phyloP scores from a whole-genome alignment of 2,329 filamentous ascomycete species.

The Myriosclerotinia scirpicola region DNA sequence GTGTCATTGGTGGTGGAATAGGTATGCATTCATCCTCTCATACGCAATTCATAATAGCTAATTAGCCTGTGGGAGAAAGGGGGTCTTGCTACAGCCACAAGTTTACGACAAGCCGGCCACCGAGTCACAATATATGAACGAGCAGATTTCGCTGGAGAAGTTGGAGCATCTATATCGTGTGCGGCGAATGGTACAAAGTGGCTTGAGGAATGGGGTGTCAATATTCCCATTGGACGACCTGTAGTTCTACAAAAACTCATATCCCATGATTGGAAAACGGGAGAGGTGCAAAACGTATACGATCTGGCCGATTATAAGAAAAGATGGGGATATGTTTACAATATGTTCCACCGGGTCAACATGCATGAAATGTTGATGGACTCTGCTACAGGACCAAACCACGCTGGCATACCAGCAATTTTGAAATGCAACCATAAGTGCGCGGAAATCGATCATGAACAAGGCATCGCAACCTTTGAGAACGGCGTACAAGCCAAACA shows the following conservation, averaged over 20 bases:
- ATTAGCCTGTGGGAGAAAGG: conserved; percentile 37
- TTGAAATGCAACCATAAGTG: conserved; percentile 53
- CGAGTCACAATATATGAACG: conserved; percentile 64
- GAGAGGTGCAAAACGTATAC: conserved; percentile 64
- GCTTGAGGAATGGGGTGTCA: conserved; percentile 67
- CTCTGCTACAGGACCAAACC: conserved; percentile 54
- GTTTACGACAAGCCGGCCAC: conserved; percentile 54
- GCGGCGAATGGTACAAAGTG: conserved; percentile 70
- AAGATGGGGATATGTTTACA: conserved; percentile 57
- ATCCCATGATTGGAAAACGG: conserved; percentile 69
- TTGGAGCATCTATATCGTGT: conserved; percentile 66
- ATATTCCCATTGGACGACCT: conserved; percentile 62
- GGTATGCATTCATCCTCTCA: background rate
- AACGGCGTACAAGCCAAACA: conserved; percentile 37
- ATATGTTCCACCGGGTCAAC: conserved; percentile 67
- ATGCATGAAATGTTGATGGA: conserved; percentile 69
- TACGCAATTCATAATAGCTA: background rate
- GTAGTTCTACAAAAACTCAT: conserved; percentile 66
- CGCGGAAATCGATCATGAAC: conserved; percentile 49
- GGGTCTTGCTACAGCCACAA: conserved; percentile 51
- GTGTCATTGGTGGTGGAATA: conserved; percentile 24
- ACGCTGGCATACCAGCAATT: conserved; percentile 53
- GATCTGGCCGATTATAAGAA: conserved; percentile 64
- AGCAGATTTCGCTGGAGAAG: conserved; percentile 65
- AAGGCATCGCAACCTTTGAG: conserved; percentile 46